Percentiles rank a stretch among this genome's conserved stretches.
These are phyloP conservation scores for Zoysia japonica DNA, from an alignment of 176 grass and related monocot species.

Conservation along the genomic window DNA sequence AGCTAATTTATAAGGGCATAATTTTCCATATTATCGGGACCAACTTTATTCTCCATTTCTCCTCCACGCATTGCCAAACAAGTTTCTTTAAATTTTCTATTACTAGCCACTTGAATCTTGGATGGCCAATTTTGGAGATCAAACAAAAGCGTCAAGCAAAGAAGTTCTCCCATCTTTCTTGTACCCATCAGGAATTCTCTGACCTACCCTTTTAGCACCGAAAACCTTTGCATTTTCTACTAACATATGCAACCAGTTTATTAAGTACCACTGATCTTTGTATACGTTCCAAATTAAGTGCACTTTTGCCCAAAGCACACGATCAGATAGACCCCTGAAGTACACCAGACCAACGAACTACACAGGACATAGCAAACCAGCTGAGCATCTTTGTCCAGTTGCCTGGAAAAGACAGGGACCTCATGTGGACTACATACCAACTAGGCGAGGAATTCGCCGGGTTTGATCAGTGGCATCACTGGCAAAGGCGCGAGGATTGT, in stretches of 20 bases:
- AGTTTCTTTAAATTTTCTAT: neutral
- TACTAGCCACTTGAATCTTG: neutral
- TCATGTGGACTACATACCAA: neutral
- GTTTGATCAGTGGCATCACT: conserved; percentile 11
- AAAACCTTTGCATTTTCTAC: neutral
- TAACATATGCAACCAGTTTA: neutral
- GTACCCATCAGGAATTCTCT: neutral
- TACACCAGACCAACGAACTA: conserved; percentile 22
- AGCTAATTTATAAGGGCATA: neutral
- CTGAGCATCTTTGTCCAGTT: neutral
- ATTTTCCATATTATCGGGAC: neutral
- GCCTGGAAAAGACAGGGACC: neutral
- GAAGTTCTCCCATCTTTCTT: neutral
- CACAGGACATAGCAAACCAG: neutral
- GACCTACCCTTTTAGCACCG: neutral
- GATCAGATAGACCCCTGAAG: conserved; percentile 23
- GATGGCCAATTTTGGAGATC: neutral
- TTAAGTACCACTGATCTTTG: neutral
- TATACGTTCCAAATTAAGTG: neutral
- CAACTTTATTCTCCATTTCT: neutral
- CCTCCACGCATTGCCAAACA: neutral
- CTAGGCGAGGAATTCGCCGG: neutral
- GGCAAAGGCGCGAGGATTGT: neutral
- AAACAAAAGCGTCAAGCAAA: neutral
- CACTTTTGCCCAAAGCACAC: conserved; percentile 13